phyloP scores from a whole-genome alignment of 495 filamentous ascomycete species.

The Penicillium maclennaniae region DNA sequence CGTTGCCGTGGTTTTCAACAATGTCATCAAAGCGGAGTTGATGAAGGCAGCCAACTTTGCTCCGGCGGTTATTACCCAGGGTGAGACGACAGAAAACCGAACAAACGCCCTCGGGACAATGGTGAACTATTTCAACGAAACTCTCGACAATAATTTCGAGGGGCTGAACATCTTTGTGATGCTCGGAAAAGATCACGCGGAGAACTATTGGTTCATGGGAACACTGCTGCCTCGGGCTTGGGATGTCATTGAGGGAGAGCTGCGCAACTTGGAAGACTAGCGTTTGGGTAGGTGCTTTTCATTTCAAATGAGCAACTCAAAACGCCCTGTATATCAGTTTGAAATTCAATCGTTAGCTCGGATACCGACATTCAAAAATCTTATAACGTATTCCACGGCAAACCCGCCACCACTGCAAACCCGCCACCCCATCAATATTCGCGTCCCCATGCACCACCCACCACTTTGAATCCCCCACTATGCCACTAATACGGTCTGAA shows the following conservation, averaged over 20 bases:
- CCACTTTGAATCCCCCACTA: no score
- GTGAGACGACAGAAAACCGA: constrained; percentile 7
- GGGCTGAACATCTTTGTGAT: constrained; percentile 14
- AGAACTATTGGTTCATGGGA: constrained; percentile 18
- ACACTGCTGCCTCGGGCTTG: constrained; percentile 12
- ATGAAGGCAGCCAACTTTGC: constrained; percentile 12
- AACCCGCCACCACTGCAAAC: no score
- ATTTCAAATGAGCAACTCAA: no score
- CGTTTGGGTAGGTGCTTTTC: no score
- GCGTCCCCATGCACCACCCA: no score
- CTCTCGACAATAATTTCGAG: constrained; percentile 6
- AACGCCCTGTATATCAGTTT: no score
- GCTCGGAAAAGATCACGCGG: constrained; percentile 14
- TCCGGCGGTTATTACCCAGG: constrained; percentile 9
- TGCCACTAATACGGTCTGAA: no score
- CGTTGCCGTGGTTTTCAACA: constrained; percentile 12
- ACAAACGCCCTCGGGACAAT: constrained; percentile 15
- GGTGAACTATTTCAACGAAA: constrained; percentile 16
- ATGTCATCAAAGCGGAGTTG: constrained; percentile 16
- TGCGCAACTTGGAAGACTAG: background rate
- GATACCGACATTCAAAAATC: no score
- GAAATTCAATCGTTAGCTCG: no score
- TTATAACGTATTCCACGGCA: no score
- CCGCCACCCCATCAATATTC: no score
- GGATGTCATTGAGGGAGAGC: constrained; percentile 13